A percentile compares a stretch with the other conserved stretches of the same genome.
Conservation (phyloP, 2,329 filamentous ascomycete genomes). For the Xylariaceae sp. region DNA sequence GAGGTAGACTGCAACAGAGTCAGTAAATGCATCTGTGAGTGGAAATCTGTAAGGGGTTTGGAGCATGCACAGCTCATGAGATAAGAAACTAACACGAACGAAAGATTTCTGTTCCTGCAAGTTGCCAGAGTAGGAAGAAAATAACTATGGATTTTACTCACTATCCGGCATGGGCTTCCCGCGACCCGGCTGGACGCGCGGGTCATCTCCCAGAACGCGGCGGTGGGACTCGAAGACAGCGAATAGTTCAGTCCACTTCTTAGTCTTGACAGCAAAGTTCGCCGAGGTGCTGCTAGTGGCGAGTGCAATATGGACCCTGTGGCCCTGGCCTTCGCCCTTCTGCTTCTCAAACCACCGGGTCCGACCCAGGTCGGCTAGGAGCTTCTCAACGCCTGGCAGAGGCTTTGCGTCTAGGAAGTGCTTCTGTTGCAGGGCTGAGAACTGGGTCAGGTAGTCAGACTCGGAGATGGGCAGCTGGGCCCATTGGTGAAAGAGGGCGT, state of each 20-base stretch:
- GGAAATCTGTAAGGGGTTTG: no score
- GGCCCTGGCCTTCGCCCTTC: slow-evolving; percentile 41
- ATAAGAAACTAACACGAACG: no score
- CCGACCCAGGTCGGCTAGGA: slow-evolving; percentile 67
- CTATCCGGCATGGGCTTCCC: slow-evolving; percentile 95
- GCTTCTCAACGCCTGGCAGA: slow-evolving; percentile 75
- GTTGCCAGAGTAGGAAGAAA: no score
- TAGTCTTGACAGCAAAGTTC: slow-evolving; percentile 81
- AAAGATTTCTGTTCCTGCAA: no score
- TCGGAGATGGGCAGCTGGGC: slow-evolving; percentile 79
- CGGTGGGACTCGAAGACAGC: slow-evolving; percentile 71
- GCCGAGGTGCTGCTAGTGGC: slow-evolving; percentile 77
- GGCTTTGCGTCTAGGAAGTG: slow-evolving; percentile 78
- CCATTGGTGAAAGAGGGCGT: slow-evolving; percentile 72
- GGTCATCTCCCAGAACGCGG: slow-evolving; percentile 84
- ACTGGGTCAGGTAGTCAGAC: slow-evolving; percentile 68
- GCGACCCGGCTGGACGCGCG: slow-evolving; percentile 75
- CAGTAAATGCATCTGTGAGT: no score
- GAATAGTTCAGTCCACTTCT: slow-evolving; percentile 64
- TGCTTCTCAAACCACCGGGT: slow-evolving; percentile 56
- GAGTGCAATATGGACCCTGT: slow-evolving; percentile 77
- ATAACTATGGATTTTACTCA: no score
- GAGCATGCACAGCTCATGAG: no score
- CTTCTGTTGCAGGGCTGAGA: slow-evolving; percentile 68
- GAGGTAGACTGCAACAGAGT: no score